Evolutionary conservation across 495 filamentous ascomycete species (phyloP), one percentile per base, ranked within the genome.

Genomic region (Tuber melanosporum): DNA sequence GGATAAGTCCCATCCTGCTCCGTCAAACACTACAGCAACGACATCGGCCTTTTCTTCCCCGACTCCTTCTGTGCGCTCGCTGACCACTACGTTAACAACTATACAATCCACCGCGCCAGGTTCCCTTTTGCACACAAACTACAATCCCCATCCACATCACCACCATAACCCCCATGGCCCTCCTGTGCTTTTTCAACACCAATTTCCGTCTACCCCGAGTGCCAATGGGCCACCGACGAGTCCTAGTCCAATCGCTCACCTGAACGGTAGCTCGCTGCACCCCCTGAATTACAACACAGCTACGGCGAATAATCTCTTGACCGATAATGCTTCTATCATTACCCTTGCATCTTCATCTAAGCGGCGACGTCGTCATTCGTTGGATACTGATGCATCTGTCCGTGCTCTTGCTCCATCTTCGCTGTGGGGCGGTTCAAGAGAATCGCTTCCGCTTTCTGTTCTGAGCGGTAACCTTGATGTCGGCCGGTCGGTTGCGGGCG

Each of bases 291-390:
- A 99, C 85, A 91, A 86, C 76, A 90, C 90, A 6, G 95, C 94
- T 0, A 98, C 93, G 0, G 95, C 95, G 69, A 97, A 98, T 85
- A 94, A 94, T 83, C 87, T 95, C 20, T 86, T 97, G 41, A 96
- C 93, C 12, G 95, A 99, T 82, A 94, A 99, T 83, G 95, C 95
- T 1, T 97, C 94, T 26, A 95, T 98, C 75, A 88, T 99, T 42
- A 99, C 95, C 0, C 88, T 99, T n/a, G 95, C 95, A 1, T 97
- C 94, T 9, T 98, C 94, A 0, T 97, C 94, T 36, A 97, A 98
- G 84, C 89, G 92, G 43, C 91, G 93, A 70, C 92, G 95, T 32
- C 88, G 95, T 57, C 92, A 94, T 77, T 97, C 93, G 0, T 88
- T 98, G 81, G 95, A 99, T 84, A 98, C 96, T 0, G 95, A 98